These are phyloP conservation scores for Blumeriella jaapii DNA, from an alignment of 2,329 filamentous ascomycete genomes.

Conservation along the genomic window DNA sequence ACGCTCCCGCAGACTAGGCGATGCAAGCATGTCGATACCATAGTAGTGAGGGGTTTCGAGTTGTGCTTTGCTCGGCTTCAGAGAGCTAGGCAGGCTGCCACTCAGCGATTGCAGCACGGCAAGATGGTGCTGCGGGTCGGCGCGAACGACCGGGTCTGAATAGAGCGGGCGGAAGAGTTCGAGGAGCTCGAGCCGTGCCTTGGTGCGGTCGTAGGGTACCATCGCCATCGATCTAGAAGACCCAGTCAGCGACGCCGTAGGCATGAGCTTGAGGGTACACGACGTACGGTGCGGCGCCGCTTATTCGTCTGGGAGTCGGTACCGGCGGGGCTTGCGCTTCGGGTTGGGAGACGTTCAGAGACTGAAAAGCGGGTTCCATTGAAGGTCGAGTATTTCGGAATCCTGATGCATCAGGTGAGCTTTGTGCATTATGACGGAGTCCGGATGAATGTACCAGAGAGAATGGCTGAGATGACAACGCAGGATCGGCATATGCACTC, in stretches of 20 bases:
- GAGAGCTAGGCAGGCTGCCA: slow-evolving; percentile 25
- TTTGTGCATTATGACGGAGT: slow-evolving; percentile 28
- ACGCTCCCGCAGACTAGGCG: slow-evolving; percentile 29
- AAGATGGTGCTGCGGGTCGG: slow-evolving; percentile 28
- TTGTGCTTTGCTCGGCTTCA: slow-evolving; percentile 31
- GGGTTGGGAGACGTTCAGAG: slow-evolving; percentile 23
- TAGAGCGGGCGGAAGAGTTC: slow-evolving; percentile 29
- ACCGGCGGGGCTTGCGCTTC: slow-evolving; percentile 15
- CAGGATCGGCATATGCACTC: slow-evolving; percentile 24
- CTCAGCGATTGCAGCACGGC: slow-evolving; percentile 22
- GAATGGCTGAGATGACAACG: slow-evolving; percentile 26
- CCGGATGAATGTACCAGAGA: slow-evolving; percentile 28
- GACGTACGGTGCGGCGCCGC: slow-evolving; percentile 14
- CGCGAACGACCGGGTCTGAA: slow-evolving; percentile 25
- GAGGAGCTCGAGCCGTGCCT: slow-evolving; percentile 27
- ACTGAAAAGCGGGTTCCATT: slow-evolving; percentile 27
- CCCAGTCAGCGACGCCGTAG: slow-evolving; percentile 9
- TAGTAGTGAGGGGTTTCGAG: slow-evolving; percentile 31
- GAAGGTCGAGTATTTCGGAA: slow-evolving; percentile 26
- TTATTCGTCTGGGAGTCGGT: slow-evolving; percentile 9
- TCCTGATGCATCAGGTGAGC: slow-evolving; percentile 29
- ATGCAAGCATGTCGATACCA: slow-evolving; percentile 33
- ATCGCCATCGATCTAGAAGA: slow-evolving; percentile 24
- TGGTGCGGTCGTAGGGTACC: slow-evolving; percentile 27
- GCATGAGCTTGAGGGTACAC: background rate